phyloP scores from a whole-genome alignment of 225 moss, liverwort and hornwort species.

The Neckera pumila region DNA sequence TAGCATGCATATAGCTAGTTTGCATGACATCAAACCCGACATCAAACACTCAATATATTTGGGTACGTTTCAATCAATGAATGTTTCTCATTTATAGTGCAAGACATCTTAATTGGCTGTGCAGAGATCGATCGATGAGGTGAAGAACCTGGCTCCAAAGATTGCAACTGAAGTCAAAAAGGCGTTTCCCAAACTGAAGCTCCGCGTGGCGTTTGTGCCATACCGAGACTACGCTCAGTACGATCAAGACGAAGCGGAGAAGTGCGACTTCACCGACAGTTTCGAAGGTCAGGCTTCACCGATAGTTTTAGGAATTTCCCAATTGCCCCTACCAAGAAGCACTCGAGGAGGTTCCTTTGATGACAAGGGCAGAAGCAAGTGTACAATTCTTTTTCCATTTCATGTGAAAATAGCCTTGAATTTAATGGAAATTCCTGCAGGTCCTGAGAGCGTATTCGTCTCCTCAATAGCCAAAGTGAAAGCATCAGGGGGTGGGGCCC shows the following conservation, averaged over 20 bases:
- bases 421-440: too few species aligned
- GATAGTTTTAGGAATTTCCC: too few species aligned
- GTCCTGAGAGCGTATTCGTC: background rate
- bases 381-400: too few species aligned
- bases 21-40: background rate
- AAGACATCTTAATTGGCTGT: background rate
- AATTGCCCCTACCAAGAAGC: too few species aligned
- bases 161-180: conserved; percentile 30
- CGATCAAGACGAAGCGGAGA: conserved; percentile 7
- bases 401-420: too few species aligned
- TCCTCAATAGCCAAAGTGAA: background rate
- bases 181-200: conserved; percentile 34
- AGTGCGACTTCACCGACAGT: conserved; percentile 43
- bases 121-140: background rate
- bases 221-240: conserved; percentile 44
- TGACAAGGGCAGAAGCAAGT: too few species aligned
- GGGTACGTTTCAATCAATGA: too few species aligned
- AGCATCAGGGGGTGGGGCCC: too few species aligned
- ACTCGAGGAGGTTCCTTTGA: too few species aligned
- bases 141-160: conserved; percentile 30
- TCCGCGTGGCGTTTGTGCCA: conserved; percentile 27
- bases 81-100: too few species aligned
- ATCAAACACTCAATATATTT: background rate
- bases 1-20: background rate
- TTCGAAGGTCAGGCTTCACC: too few species aligned